Base-by-base conservation (phyloP, 2,329 filamentous ascomycete species). In the Hymenotorrendiella dingleyae region DNA sequence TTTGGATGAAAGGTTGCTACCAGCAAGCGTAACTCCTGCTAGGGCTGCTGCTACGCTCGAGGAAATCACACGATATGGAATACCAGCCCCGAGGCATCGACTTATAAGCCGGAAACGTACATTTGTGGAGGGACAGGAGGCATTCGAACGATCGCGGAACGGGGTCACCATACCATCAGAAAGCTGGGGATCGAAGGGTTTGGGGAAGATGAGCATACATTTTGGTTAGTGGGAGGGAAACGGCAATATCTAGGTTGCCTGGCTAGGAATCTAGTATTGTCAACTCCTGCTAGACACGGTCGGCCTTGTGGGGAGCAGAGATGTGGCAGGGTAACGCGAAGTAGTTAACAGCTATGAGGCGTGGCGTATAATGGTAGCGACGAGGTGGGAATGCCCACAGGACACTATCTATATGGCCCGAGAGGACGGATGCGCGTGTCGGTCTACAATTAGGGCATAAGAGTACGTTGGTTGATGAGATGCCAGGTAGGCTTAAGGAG, bases 351-450 rank as follows among this genome's bases (percentile, higher is more conserved):
- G 34, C 43, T 26, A 22, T 40, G 37, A 30, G 43, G 46, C 46
- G 38, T 20, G 34, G 42, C 34, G 37, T 48, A 48, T 45, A 45
- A 47, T 49, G 41, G 44, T 17, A 29, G 44, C 47, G 47, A 47
- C 27, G n/a, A n/a, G n/a, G n/a, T n/a, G n/a, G n/a, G n/a, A n/a
- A n/a, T n/a, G n/a, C n/a, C 21, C 19, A 33, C 19, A 20, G n/a
- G n/a, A n/a, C n/a, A n/a, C n/a, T n/a, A n/a, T 49, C 40, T 49
- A 42, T 47, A 42, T 40, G 27, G 44, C 43, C 34, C 35, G 44
- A 47, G 41, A 49, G 37, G 36, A 47, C 47, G 38, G 42, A 48
- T 40, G 42, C 46, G 39, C 34, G 32, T 39, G 35, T 45, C 42
- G 28, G 42, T 45, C 38, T 45, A 28, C 40, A 42, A 21, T 22